These are phyloP conservation scores for Fomitopsis palustris DNA, from an alignment of 1,284 basidiomycete genomes.

Conservation along the genomic window DNA sequence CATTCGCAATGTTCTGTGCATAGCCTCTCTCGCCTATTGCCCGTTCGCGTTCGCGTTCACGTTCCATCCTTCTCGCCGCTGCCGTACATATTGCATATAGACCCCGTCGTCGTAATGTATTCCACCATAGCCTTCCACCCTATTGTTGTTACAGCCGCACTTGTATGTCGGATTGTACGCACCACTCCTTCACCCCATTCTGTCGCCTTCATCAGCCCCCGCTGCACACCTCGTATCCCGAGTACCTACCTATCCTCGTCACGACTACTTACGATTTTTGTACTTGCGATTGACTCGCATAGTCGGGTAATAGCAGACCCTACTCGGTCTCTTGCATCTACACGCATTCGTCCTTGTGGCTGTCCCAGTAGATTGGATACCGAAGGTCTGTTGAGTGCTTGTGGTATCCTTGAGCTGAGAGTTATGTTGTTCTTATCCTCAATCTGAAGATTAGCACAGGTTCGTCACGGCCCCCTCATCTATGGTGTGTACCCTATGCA, in stretches of 20 bases:
- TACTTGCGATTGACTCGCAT: not conserved
- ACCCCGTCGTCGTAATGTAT: not conserved
- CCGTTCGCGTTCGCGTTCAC: not conserved
- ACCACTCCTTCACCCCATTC: not conserved
- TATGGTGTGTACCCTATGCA: no score
- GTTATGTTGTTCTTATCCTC: no score
- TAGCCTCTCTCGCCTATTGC: not conserved
- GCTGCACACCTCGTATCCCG: not conserved
- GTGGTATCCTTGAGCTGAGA: no score
- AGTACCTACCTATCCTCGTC: not conserved
- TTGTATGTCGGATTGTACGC: not conserved
- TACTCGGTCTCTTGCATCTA: not conserved
- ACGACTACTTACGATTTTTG: slow-evolving; percentile 1
- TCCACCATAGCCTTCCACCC: not conserved
- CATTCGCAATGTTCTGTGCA: not conserved
- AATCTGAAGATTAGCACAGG: no score
- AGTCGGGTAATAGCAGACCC: not conserved
- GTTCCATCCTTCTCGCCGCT: not conserved
- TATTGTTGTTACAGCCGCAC: slow-evolving; percentile 1
- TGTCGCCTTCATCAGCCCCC: not conserved
- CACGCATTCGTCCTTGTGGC: no score
- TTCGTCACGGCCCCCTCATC: no score
- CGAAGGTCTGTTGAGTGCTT: no score
- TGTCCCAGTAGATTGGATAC: no score
- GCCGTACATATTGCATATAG: not conserved